phyloP scores from a whole-genome alignment of 257 asterid genomes.

The Cinchona pubescens region DNA sequence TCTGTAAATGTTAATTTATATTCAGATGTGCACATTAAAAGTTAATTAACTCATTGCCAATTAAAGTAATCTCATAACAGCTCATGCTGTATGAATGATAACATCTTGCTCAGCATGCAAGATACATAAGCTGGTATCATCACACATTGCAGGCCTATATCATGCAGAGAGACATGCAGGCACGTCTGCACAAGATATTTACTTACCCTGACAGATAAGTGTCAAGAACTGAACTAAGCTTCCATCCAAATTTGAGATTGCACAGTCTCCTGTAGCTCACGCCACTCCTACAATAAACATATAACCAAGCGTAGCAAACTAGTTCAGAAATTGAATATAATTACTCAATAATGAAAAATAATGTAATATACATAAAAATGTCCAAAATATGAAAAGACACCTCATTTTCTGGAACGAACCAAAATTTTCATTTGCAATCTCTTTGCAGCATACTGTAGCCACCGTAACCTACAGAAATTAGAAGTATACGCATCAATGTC shows the following conservation, averaged over 20 bases:
- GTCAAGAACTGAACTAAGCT: slow-evolving; percentile 64
- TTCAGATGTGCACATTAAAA: no score
- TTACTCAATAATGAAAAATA: no score
- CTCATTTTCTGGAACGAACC: slow-evolving; percentile 70
- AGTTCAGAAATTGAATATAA: neutral
- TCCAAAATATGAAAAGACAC: slow-evolving; percentile 29
- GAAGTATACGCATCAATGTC: slow-evolving; percentile 3
- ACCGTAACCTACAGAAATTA: slow-evolving; percentile 72
- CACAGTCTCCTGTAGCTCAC: slow-evolving; percentile 67
- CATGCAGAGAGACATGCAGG: neutral
- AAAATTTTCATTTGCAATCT: slow-evolving; percentile 80
- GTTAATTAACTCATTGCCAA: no score
- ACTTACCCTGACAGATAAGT: slow-evolving; percentile 76
- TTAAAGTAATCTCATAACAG: no score
- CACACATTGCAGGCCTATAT: neutral
- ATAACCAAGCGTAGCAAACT: neutral
- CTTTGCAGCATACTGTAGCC: slow-evolving; percentile 98
- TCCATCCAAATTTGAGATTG: slow-evolving; percentile 82
- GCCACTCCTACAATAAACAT: slow-evolving; percentile 57
- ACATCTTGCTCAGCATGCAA: neutral
- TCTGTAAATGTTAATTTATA: no score
- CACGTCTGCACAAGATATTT: neutral
- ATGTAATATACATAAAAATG: neutral
- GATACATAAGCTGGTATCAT: neutral
- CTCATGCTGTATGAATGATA: neutral